Percentiles rank a stretch among this genome's conserved stretches.
Evolutionary conservation across 768 basidiomycete genomes (phyloP).

Genomic region (Phlebiopsis flavidoalba): DNA sequence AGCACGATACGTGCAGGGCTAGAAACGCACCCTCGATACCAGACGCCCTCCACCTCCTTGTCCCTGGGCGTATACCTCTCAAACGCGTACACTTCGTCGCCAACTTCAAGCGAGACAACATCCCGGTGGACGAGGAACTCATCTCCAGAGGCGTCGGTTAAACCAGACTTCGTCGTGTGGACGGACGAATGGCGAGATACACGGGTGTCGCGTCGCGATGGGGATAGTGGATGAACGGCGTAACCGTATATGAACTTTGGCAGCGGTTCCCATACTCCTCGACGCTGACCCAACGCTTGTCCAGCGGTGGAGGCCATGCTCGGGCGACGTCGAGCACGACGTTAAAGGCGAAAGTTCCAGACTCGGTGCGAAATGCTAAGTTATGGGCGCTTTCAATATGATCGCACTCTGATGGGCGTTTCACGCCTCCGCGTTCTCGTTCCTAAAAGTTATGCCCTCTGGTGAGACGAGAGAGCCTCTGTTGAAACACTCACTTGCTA

Average conservation of each 20-base stretch:
- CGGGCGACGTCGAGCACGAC: not conserved
- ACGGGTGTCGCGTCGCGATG: conserved; percentile 69
- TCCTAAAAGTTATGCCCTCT: too few relatives aligned
- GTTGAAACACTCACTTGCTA: too few relatives aligned
- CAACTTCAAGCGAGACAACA: conserved; percentile 85
- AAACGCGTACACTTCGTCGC: conserved; percentile 96
- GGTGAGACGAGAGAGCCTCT: too few relatives aligned
- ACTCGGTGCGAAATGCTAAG: not conserved
- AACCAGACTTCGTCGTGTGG: conserved; percentile 40
- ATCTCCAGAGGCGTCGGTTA: conserved; percentile 55
- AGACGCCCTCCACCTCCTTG: conserved; percentile 74
- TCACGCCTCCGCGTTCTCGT: not conserved
- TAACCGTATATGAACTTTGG: conserved; percentile 86
- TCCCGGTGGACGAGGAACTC: conserved; percentile 65
- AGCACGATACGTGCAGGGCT: not conserved
- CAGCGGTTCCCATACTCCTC: conserved; percentile 58
- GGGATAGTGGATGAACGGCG: conserved; percentile 78
- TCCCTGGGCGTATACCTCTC: conserved; percentile 77
- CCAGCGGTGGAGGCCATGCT: conserved; percentile 5
- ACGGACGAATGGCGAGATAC: conserved; percentile 43
- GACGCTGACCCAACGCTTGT: conserved; percentile 11
- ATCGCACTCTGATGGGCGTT: not conserved
- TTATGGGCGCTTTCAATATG: not conserved
- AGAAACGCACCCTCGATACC: conserved; percentile 87
- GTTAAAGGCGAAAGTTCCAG: not conserved